Evolutionary conservation across 352 stramenopile species (phyloP), one percentile per base, ranked within the genome.

Genomic region (Phytopythium helicoides): DNA sequence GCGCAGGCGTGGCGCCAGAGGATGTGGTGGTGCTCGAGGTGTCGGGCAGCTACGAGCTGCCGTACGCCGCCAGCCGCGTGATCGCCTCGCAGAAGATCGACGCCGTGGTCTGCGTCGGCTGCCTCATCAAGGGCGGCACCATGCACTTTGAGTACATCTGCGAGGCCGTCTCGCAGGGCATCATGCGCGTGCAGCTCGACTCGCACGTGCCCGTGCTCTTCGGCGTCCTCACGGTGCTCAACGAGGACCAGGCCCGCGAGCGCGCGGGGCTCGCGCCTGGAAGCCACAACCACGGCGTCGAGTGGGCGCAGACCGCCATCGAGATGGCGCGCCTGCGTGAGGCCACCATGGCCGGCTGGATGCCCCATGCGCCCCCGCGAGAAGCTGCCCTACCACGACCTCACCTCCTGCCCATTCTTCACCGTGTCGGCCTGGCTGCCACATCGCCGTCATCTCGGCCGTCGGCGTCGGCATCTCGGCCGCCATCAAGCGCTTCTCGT

Each of bases 71-170:
- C 26, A 95, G 86, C 58, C 79, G 79, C 48, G 67, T 92, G 47
- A 93, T 95, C 61, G 55, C 65, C 56, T 98, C 87, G 39, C 89
- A 97, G 58, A 97, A 95, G 44, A 89, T 99, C 49, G 97, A 99
- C 71, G 96, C 94, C 22, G 96, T 99, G 46, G 87, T 99, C 48
- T 97, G 84, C 62, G 68, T 98, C 52, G 97, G 97, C 41, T 96
- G 83, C 49, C 80, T 97, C 15, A 96, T 97, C 68, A 98, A 98
- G 71, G 96, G 97, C 45, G 95, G 98, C 48, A 99, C 97, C 14
- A 97, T 98, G 86, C 97, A 99, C 78, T 99, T 99, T 71, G 97
- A 99, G 88, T 99, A 99, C 80, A 99, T 99, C 76, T 95, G 89
- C 45, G 92, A 99, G 54, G 87, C 96, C 47, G 92, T 98, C n/a